Base-by-base conservation (phyloP, 2,329 filamentous ascomycete species). In the Aotearoamyces nothofagi region DNA sequence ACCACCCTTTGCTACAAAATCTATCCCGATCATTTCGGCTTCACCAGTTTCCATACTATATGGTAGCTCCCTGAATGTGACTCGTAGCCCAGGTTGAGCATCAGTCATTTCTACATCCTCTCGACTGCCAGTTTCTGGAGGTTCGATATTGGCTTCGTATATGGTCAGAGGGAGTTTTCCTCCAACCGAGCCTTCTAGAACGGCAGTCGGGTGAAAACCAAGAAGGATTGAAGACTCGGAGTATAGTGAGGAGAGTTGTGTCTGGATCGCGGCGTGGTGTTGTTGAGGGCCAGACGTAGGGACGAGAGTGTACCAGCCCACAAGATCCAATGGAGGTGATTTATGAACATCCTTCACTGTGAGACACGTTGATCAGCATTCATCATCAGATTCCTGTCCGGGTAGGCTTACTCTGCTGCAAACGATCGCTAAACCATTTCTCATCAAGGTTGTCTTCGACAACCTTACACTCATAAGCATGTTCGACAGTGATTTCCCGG, bases 21-120 rank as follows among this genome's bases (percentile, higher is more conserved):
- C 84, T 45, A 98, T 81, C 41, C 81, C 80, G 40, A 98, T 96
- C 84, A 94, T 94, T 54, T 98, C 90, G 1, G 86, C 86, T 52
- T 96, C 86, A 7, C 82, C 83, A 0, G 86, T 93, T 56, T 96
- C 90, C 2, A 96, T 75, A 0, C 78, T 78, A 52, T 90, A 96
- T 2, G 78, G 71, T 7, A 96, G 56, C 47, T 92, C 78, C 34
- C 77, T 70, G 54, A 96, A 96, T 44, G 70, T 78, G 35, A 90
- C 63, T 28, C 65, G 69, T 14, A 73, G 49, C 3, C 58, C 52
- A 17, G 42, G 31, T 54, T 49, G 64, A 51, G 60, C 61, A 38
- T 82, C 78, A 38, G 80, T 76, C 57, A 87, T 78, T 43, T 75
- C 71, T 55, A 72, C 77, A 32, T 78, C 72, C 43, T 78, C 72